phyloP scores from a whole-genome alignment of 208 protist species.

The Balamuthia mandrillaris region DNA sequence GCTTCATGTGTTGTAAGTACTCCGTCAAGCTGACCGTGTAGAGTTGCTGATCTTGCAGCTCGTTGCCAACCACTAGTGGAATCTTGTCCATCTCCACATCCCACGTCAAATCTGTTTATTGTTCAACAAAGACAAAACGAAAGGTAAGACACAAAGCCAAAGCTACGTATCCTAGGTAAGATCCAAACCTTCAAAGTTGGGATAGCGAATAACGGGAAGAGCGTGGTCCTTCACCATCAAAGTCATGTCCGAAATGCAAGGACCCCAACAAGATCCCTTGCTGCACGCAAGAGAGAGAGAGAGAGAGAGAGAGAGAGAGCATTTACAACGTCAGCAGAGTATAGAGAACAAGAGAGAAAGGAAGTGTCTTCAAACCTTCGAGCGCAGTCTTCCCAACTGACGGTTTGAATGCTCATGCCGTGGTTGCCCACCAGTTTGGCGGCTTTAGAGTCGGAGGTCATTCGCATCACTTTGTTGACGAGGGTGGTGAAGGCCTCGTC shows the following conservation, averaged over 20 bases:
- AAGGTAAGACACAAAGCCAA: not conserved
- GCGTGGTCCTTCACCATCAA: conserved; percentile 10
- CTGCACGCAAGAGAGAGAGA: too few species aligned
- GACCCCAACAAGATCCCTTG: conserved; percentile 36
- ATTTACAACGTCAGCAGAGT: not conserved
- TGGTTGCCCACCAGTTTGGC: not conserved
- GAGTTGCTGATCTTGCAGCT: not conserved
- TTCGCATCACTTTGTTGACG: not conserved
- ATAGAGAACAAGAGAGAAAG: too few species aligned
- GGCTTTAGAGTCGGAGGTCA: not conserved
- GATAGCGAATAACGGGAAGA: conserved; percentile 20
- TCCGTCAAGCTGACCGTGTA: conserved; percentile 37
- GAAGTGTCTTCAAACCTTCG: too few species aligned
- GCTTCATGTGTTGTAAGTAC: conserved; percentile 33
- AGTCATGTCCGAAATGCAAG: conserved; percentile 47
- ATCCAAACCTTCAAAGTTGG: conserved; percentile 35
- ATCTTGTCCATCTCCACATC: conserved; percentile 45
- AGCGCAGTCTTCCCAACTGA: conserved; percentile 27
- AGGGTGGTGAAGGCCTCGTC: too few species aligned
- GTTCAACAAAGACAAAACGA: not conserved
- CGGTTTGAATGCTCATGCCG: not conserved
- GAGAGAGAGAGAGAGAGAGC: too few species aligned
- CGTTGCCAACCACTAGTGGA: conserved; percentile 43
- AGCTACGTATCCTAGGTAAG: not conserved
- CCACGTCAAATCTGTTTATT: too few species aligned